These are phyloP conservation scores for Amesomyces nigricolor DNA, from an alignment of 2,329 filamentous ascomycete genomes.

Conservation along the genomic window DNA sequence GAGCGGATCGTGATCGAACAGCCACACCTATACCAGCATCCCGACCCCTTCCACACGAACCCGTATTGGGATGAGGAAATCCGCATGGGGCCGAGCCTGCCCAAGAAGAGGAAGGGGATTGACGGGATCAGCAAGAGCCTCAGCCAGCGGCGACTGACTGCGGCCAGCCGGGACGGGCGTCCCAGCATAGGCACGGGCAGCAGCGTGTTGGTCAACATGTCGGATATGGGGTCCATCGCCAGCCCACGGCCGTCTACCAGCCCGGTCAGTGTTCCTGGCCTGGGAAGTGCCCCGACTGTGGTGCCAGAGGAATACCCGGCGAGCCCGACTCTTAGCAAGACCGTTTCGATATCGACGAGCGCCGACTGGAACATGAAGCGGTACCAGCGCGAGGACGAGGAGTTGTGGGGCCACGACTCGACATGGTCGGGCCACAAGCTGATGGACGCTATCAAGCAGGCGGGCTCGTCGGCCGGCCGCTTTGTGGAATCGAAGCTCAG, in stretches of 20 bases:
- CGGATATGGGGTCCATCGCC: constrained; percentile 21
- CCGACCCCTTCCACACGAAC: constrained; percentile 78
- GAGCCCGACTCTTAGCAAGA: constrained; percentile 36
- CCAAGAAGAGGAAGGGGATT: constrained; percentile 50
- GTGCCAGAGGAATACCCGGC: constrained; percentile 43
- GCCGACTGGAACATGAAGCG: constrained; percentile 71
- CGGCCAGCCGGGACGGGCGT: constrained; percentile 45
- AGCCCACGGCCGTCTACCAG: constrained; percentile 26
- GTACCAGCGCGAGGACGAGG: constrained; percentile 84
- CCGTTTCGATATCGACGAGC: constrained; percentile 32
- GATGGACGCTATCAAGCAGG: constrained; percentile 54
- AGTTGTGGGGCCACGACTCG: constrained; percentile 68
- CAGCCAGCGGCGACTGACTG: constrained; percentile 56
- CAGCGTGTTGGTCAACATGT: constrained; percentile 33
- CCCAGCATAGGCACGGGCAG: constrained; percentile 36
- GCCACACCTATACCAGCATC: constrained; percentile 71
- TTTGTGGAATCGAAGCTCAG: constrained; percentile 48
- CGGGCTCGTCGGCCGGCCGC: constrained; percentile 50
- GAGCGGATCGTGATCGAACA: constrained; percentile 61
- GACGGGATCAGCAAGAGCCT: constrained; percentile 45
- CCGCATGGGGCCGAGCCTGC: constrained; percentile 67
- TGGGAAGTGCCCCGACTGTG: constrained; percentile 40
- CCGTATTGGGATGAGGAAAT: constrained; percentile 88
- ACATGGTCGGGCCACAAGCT: constrained; percentile 49
- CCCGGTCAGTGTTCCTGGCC: constrained; percentile 27